phyloP scores from a whole-genome alignment of 2,329 filamentous ascomycete genomes.

The Nakataea oryzae region DNA sequence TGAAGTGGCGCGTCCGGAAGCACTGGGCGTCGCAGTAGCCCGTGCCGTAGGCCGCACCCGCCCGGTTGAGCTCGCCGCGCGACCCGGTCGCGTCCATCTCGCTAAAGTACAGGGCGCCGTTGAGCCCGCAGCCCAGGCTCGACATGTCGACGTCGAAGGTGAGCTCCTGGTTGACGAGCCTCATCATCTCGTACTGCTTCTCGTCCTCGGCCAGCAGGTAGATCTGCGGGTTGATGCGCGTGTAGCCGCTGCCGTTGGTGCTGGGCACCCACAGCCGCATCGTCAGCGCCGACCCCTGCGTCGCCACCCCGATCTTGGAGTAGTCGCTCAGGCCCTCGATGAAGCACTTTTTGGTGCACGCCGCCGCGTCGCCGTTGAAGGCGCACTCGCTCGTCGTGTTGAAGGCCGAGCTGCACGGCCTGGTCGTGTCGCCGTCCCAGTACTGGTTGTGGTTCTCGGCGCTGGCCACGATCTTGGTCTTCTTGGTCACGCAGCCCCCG shows the following conservation, averaged over 20 bases:
- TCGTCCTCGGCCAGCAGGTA: constrained; percentile 44
- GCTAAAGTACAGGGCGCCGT: constrained; percentile 52
- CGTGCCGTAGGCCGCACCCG: constrained; percentile 44
- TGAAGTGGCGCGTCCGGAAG: constrained; percentile 22
- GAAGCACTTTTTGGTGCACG: constrained; percentile 37
- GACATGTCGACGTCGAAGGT: constrained; percentile 56
- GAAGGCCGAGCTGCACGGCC: constrained; percentile 11
- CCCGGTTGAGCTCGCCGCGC: constrained; percentile 35
- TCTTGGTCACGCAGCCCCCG: constrained; percentile 11
- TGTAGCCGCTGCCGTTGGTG: constrained; percentile 7
- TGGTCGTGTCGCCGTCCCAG: constrained; percentile 7
- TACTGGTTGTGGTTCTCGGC: constrained; percentile 12
- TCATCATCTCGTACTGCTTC: constrained; percentile 44
- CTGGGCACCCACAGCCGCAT: constrained; percentile 12
- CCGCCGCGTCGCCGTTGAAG: constrained; percentile 18
- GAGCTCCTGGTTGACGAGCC: constrained; percentile 47
- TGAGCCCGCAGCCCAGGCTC: constrained; percentile 50
- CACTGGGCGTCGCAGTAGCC: constrained; percentile 49
- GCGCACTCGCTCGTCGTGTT: constrained; percentile 29
- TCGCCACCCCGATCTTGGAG: constrained; percentile 13
- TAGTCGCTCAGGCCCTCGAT: constrained; percentile 37
- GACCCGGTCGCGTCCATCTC: constrained; percentile 52
- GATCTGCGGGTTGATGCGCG: constrained; percentile 27
- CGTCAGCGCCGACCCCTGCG: constrained; percentile 11
- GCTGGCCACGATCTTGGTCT: constrained; percentile 14